A percentile compares a stretch with the other conserved stretches of the same genome.
Conservation (phyloP, 2,329 filamentous ascomycete species). For the Trematosphaeria pertusa region DNA sequence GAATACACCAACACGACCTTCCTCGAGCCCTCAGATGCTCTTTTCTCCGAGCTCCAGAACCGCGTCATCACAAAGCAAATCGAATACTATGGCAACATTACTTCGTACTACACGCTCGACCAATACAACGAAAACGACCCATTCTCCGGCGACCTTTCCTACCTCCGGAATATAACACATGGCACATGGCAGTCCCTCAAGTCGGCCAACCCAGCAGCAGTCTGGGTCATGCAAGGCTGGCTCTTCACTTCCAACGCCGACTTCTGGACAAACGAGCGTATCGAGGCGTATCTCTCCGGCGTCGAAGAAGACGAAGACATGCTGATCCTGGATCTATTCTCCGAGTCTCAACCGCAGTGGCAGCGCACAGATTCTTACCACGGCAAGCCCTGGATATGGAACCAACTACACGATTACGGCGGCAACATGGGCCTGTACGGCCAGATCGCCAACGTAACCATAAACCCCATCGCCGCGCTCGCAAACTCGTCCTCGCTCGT, state of each 20-base stretch:
- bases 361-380: constrained; percentile 58
- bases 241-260: constrained; percentile 55
- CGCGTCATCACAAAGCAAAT: constrained; percentile 57
- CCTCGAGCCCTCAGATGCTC: constrained; percentile 55
- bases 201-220: constrained; percentile 54
- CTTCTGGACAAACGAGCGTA: constrained; percentile 55
- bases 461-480: constrained; percentile 55
- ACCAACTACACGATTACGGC: constrained; percentile 60
- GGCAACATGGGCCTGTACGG: constrained; percentile 60
- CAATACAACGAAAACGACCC: constrained; percentile 63
- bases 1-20: constrained; percentile 57
- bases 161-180: constrained; percentile 52
- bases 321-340: constrained; percentile 60
- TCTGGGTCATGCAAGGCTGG: constrained; percentile 63
- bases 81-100: constrained; percentile 57
- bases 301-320: constrained; percentile 54
- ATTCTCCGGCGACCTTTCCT: constrained; percentile 53
- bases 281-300: constrained; percentile 59
- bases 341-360: constrained; percentile 60
- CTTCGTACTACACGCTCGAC: constrained; percentile 59
- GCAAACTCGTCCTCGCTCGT: constrained; percentile 52
- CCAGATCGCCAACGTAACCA: constrained; percentile 58
- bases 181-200: constrained; percentile 58
- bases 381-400: constrained; percentile 64
- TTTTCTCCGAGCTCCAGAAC: constrained; percentile 54